These are phyloP conservation scores for Elsinoe fawcettii DNA, from an alignment of 2,329 filamentous ascomycete species.

Conservation along the genomic window DNA sequence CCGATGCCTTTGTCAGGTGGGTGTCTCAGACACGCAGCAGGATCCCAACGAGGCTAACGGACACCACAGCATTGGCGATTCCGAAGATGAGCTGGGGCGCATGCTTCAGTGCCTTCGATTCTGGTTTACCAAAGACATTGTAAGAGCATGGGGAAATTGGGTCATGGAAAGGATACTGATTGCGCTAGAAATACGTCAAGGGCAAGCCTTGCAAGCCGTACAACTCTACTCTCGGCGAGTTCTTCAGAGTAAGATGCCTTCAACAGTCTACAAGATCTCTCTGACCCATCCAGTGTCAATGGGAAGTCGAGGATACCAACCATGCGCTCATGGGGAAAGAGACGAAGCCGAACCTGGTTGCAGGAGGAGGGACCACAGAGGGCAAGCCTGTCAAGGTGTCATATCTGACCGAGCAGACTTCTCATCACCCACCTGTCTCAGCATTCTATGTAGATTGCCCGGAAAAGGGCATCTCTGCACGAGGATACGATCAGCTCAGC, in stretches of 20 bases:
- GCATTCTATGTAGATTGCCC: conserved; percentile 92
- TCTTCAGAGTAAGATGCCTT: conserved; percentile 66
- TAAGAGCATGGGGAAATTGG: conserved; percentile 31
- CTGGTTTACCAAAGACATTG: conserved; percentile 95
- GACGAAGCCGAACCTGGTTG: conserved; percentile 25
- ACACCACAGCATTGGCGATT: conserved; percentile 62
- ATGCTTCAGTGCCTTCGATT: conserved; percentile 93
- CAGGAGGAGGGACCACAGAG: conserved; percentile 26
- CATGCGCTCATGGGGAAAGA: conserved; percentile 44
- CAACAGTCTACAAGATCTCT: not conserved
- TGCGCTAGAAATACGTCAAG: conserved; percentile 82
- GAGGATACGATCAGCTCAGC: conserved; percentile 90
- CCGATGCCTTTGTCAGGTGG: conserved; percentile 73
- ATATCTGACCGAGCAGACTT: conserved; percentile 95
- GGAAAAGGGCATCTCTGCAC: conserved; percentile 76
- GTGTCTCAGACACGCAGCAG: conserved; percentile 18
- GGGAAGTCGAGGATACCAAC: conserved; percentile 78
- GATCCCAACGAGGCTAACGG: not conserved
- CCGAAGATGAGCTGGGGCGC: conserved; percentile 81
- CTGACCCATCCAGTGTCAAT: conserved; percentile 62
- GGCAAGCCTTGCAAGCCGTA: conserved; percentile 98
- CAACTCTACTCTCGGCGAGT: conserved; percentile 93
- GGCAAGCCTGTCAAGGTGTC: conserved; percentile 64
- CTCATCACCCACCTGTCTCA: conserved; percentile 93
- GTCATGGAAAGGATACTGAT: conserved; percentile 19